phyloP scores from a whole-genome alignment of 1,284 basidiomycete genomes.

The Boletus semigastroideus region DNA sequence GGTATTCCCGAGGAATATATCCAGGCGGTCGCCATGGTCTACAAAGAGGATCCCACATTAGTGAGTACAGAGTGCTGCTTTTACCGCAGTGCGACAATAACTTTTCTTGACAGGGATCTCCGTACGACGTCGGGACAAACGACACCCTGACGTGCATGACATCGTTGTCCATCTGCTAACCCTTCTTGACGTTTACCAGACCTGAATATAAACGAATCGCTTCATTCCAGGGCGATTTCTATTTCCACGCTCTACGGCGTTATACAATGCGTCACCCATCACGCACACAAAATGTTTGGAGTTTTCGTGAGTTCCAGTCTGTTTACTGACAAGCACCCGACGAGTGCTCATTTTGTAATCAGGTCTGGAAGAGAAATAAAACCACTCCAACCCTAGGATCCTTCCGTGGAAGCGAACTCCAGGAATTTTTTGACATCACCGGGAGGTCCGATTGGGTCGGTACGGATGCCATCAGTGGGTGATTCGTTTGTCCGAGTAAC shows the following conservation, averaged over 20 bases:
- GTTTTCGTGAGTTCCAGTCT: neutral
- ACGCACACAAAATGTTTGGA: neutral
- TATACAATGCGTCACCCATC: slow-evolving; percentile 2
- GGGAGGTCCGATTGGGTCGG: slow-evolving; percentile 17
- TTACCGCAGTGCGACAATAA: too few species aligned
- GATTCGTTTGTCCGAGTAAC: neutral
- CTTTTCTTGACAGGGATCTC: neutral
- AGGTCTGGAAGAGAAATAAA: too few species aligned
- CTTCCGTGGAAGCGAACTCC: too few species aligned
- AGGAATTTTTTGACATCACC: too few species aligned
- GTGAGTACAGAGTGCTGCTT: neutral
- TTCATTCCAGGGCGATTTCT: neutral
- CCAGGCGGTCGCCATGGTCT: slow-evolving; percentile 1
- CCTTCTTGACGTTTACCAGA: neutral
- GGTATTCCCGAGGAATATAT: neutral
- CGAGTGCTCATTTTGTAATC: too few species aligned
- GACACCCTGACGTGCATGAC: neutral
- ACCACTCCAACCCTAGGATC: too few species aligned
- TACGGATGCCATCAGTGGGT: slow-evolving; percentile 16
- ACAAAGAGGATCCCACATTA: slow-evolving; percentile 15
- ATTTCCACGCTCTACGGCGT: neutral
- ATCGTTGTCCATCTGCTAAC: too few species aligned
- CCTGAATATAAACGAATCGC: slow-evolving; percentile 1
- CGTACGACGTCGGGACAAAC: neutral
- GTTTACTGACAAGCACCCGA: too few species aligned